A percentile compares a stretch with the other conserved stretches of the same genome.
phyloP scores from a whole-genome alignment of 495 filamentous ascomycete species.

The Beverwykella pulmonaria region DNA sequence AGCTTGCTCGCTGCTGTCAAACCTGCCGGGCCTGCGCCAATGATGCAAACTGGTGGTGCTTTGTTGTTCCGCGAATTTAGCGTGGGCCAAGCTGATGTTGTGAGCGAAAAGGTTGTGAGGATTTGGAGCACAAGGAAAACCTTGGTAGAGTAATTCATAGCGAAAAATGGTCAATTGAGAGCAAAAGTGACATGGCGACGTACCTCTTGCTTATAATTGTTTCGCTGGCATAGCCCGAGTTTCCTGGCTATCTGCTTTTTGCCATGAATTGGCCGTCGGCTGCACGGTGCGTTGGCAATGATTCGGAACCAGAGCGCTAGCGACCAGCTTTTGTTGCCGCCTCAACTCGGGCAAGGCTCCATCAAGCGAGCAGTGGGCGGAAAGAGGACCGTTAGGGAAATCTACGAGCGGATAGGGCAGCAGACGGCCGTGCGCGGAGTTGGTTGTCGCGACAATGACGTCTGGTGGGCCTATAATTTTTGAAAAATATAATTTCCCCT shows the following conservation, averaged over 20 bases:
- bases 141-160: slow-evolving; percentile 1
- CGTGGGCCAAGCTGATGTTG: slow-evolving; percentile 18
- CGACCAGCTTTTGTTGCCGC: slow-evolving; percentile 16
- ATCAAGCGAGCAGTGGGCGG: background rate
- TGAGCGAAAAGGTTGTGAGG: slow-evolving; percentile 15
- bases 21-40: slow-evolving; percentile 35
- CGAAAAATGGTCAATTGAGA: background rate
- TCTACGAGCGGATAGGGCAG: background rate
- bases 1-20: slow-evolving; percentile 35
- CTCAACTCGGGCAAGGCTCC: slow-evolving; percentile 3
- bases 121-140: slow-evolving; percentile 2
- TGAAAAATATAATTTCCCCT: background rate
- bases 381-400: background rate
- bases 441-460: slow-evolving; percentile 9
- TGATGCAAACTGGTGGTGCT: slow-evolving; percentile 33
- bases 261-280: slow-evolving; percentile 18
- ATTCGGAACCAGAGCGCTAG: slow-evolving; percentile 21
- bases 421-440: slow-evolving; percentile 7
- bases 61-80: background rate
- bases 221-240: slow-evolving; percentile 10
- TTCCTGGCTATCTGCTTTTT: slow-evolving; percentile 6
- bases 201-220: background rate
- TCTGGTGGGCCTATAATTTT: slow-evolving; percentile 6
- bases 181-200: background rate
- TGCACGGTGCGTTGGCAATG: slow-evolving; percentile 35